phyloP scores from a whole-genome alignment of 352 stramenopile genomes.

The Phytophthora vignae region DNA sequence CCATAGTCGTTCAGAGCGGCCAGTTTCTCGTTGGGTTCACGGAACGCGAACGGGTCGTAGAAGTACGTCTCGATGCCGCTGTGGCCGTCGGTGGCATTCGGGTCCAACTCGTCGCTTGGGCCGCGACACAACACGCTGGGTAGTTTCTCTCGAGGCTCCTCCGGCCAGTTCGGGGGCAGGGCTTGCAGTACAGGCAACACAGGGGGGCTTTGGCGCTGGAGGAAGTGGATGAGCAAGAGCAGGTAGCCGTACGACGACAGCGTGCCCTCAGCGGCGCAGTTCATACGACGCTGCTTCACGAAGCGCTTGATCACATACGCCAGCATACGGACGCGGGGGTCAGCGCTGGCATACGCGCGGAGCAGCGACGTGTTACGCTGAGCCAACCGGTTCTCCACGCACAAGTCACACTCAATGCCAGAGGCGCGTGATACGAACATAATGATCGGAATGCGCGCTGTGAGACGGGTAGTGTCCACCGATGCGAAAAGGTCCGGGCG shows the following conservation, averaged over 20 bases:
- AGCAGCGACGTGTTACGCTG: conserved; percentile 97
- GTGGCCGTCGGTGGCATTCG: conserved; percentile 27
- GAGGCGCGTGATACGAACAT: conserved; percentile 93
- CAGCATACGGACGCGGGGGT: conserved; percentile 76
- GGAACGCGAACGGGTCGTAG: conserved; percentile 76
- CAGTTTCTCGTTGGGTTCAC: conserved; percentile 56
- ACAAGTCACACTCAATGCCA: conserved; percentile 82
- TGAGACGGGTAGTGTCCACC: conserved; percentile 86
- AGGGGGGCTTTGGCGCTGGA: conserved; percentile 76
- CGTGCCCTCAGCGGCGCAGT: conserved; percentile 82
- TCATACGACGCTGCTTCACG: conserved; percentile 85
- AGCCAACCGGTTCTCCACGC: conserved; percentile 97
- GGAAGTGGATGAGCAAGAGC: conserved; percentile 86
- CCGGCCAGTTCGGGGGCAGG: conserved; percentile 63
- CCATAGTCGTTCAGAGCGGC: conserved; percentile 51
- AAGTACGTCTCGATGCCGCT: conserved; percentile 84
- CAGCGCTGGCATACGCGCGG: conserved; percentile 90
- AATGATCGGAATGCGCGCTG: conserved; percentile 97
- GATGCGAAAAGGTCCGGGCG: conserved; percentile 72
- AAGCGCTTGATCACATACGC: conserved; percentile 89
- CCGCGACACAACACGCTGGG: conserved; percentile 64
- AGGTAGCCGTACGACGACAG: conserved; percentile 88
- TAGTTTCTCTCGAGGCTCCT: conserved; percentile 40
- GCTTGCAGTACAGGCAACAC: conserved; percentile 81
- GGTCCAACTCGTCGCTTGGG: conserved; percentile 54